Evolutionary conservation across 2,329 filamentous ascomycete species (phyloP), one percentile per base, ranked within the genome.

Genomic region (Lithohypha guttulata): DNA sequence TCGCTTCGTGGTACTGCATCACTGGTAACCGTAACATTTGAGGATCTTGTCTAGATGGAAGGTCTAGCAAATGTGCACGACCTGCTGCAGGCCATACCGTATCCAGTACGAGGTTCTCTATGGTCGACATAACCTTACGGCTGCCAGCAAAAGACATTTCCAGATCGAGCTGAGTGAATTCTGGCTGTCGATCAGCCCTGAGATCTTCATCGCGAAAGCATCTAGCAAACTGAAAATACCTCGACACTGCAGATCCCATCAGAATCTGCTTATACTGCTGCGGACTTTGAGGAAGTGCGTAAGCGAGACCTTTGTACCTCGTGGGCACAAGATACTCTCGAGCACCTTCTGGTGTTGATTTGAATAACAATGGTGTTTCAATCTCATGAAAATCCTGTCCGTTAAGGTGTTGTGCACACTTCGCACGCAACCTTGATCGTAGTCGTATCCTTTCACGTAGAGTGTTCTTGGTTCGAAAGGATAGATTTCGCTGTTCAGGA

Each of bases 181-280:
- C 91, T 0, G 91, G 93, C 55, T 98, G 91, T 27, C 91, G 72
- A 58, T 98, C 93, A 1, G 89, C 84, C 14, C 91, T 74, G 23
- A 91, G 68, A 58, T 96, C 93, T 56, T 98, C 91, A 54, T 98
- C 93, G 10, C 91, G 79, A 61, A 95, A 98, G 56, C 91, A 98
- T 47, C 78, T 80, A 2, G 91, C 93, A 62, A 95, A 85, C 53
- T 98, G 91, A 59, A 81, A 93, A 58, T 98, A 98, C 27, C 73
- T 75, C 1, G 70, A 64, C 8, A 95, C 73, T 0, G 89, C 89
- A 44, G 83, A 82, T 0, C 86, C 84, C 86, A 98, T 96, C 28
- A 98, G 71, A 2, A 95, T 84, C 63, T 98, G 91, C 63, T 98
- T 98, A 58, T 96, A 98, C 59, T 98, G 91, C 59, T 98, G 91